These are phyloP conservation scores for Mollisia scopiformis DNA, from an alignment of 2,329 filamentous ascomycete genomes.

Conservation along the genomic window DNA sequence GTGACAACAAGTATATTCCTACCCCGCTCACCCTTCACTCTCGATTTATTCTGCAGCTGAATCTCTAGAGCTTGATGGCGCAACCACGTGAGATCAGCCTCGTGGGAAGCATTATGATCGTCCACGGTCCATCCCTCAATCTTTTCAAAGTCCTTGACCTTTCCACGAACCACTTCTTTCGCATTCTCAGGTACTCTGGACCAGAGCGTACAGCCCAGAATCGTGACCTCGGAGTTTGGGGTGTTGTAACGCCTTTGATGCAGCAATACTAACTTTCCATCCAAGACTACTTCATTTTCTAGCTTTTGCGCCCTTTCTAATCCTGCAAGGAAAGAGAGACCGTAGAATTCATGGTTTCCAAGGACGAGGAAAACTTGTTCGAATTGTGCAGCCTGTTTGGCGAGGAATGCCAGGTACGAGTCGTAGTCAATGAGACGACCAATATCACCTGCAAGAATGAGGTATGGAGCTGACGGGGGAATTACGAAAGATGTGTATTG, in stretches of 20 bases:
- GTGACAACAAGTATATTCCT: conserved; percentile 42
- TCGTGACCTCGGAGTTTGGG: conserved; percentile 40
- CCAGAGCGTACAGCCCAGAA: conserved; percentile 54
- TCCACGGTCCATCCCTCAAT: conserved; percentile 18
- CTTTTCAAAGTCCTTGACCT: conserved; percentile 18
- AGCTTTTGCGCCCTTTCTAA: conserved; percentile 18
- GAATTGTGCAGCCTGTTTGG: conserved; percentile 44
- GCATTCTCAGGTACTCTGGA: conserved; percentile 47
- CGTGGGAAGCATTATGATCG: conserved; percentile 11
- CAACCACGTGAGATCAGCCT: conserved; percentile 41
- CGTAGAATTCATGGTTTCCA: conserved; percentile 53
- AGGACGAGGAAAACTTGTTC: conserved; percentile 46
- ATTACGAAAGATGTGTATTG: conserved; percentile 46
- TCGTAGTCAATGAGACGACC: conserved; percentile 45
- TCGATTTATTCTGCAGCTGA: conserved; percentile 7
- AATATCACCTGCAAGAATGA: conserved; percentile 53
- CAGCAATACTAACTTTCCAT: conserved; percentile 41
- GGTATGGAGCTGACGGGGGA: conserved; percentile 42
- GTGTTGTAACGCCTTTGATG: conserved; percentile 43
- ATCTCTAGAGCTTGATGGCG: conserved; percentile 39
- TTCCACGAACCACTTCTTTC: conserved; percentile 21
- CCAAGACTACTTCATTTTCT: conserved; percentile 8
- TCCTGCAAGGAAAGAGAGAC: conserved; percentile 34
- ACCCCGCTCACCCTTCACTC: conserved; percentile 33
- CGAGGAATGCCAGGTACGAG: conserved; percentile 44